phyloP scores from a whole-genome alignment of 805 yeast genomes.

The Yueomyces sp. region DNA sequence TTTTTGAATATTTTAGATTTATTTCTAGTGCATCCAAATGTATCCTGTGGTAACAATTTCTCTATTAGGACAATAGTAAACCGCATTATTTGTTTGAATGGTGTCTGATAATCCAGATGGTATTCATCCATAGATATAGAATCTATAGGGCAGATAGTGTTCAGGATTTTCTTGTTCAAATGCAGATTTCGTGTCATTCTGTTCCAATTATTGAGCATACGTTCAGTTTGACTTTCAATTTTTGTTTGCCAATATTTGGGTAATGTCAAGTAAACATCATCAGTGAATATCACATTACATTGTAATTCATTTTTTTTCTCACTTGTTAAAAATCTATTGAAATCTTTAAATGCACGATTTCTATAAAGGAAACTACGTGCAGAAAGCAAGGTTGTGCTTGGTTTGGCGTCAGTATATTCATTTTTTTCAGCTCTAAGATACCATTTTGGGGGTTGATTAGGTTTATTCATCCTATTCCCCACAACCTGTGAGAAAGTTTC shows the following conservation, averaged over 20 bases:
- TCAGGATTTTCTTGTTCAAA: constrained; percentile 26
- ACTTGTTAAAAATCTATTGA: background rate
- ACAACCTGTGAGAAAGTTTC: constrained; percentile 8
- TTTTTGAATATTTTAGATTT: constrained; percentile 26
- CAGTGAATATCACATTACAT: background rate
- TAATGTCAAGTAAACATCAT: constrained; percentile 12
- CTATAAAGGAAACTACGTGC: background rate
- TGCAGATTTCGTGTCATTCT: constrained; percentile 19
- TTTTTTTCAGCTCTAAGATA: background rate
- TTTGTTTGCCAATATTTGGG: constrained; percentile 11
- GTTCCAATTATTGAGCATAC: constrained; percentile 12
- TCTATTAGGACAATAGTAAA: constrained; percentile 33
- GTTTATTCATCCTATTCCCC: constrained; percentile 12
- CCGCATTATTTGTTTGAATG: constrained; percentile 25
- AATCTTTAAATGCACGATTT: background rate
- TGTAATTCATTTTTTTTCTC: background rate
- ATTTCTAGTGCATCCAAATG: constrained; percentile 43
- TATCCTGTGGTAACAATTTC: constrained; percentile 35
- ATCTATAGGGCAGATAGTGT: constrained; percentile 20
- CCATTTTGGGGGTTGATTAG: constrained; percentile 10
- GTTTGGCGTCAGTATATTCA: no score
- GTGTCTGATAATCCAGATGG: constrained; percentile 24
- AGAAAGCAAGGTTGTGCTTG: background rate
- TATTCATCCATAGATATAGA: constrained; percentile 3
- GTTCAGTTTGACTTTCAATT: constrained; percentile 3